Conservation (phyloP, 108 stramenopile genomes). For the Nannochloropsis oceanica region DNA sequence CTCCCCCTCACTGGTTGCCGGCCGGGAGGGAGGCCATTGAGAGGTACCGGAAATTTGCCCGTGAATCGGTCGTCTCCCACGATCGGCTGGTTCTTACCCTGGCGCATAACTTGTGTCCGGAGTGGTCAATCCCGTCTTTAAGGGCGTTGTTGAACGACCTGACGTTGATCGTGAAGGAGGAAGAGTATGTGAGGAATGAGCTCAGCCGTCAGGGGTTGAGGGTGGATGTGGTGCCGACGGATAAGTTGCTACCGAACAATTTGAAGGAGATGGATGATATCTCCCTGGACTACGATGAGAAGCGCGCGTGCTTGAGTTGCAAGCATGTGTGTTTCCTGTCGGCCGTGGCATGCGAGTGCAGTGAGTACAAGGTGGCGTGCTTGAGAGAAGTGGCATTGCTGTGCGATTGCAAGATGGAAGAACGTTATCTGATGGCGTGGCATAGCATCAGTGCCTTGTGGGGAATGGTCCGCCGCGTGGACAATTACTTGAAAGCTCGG, state of each 20-base stretch:
- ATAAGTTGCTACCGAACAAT: neutral
- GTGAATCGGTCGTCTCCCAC: constrained; percentile 72
- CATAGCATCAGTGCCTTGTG: constrained; percentile 1
- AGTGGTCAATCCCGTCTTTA: constrained; percentile 52
- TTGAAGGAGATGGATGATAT: neutral
- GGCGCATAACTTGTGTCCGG: constrained; percentile 53
- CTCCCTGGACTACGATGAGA: neutral
- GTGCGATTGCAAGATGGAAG: constrained; percentile 10
- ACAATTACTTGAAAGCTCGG: neutral
- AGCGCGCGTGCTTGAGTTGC: constrained; percentile 15
- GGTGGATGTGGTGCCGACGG: neutral
- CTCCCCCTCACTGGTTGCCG: constrained; percentile 60
- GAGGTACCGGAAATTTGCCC: constrained; percentile 61
- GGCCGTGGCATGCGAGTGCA: constrained; percentile 81
- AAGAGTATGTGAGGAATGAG: constrained; percentile 26
- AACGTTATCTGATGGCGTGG: constrained; percentile 19
- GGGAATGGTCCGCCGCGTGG: constrained; percentile 8
- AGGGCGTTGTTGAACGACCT: constrained; percentile 45
- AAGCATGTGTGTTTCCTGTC: constrained; percentile 70
- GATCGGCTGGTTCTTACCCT: constrained; percentile 76
- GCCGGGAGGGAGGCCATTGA: constrained; percentile 77
- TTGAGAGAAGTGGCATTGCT: constrained; percentile 62
- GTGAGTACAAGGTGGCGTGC: constrained; percentile 61
- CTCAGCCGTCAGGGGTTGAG: constrained; percentile 6
- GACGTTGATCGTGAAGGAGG: constrained; percentile 9